Conservation (phyloP, 2,329 filamentous ascomycete species). For the Microdochium bolleyi region DNA sequence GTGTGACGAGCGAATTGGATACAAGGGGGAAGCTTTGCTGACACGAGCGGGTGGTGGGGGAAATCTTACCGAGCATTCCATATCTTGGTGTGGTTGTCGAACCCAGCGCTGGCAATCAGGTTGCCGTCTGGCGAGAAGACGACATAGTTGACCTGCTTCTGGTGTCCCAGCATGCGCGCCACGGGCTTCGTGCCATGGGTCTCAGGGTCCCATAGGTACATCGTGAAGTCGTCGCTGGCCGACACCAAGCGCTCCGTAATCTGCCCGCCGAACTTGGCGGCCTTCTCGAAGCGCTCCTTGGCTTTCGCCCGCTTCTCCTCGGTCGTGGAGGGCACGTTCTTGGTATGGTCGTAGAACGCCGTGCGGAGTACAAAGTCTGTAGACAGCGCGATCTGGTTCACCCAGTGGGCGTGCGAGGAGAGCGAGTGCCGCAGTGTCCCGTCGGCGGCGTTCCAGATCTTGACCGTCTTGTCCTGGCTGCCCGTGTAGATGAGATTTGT, state of each 20-base stretch:
- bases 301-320: constrained; percentile 70
- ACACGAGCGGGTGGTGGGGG: background rate
- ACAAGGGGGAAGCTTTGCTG: too few relatives aligned
- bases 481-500: constrained; percentile 74
- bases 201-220: constrained; percentile 89
- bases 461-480: constrained; percentile 87
- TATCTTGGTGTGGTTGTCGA: constrained; percentile 91
- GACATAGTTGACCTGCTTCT: constrained; percentile 95
- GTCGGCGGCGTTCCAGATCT: constrained; percentile 76
- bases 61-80: constrained; percentile 65
- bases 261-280: constrained; percentile 66
- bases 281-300: constrained; percentile 76
- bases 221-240: constrained; percentile 90
- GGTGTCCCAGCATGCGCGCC: constrained; percentile 83
- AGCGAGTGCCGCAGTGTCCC: constrained; percentile 77
- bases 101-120: constrained; percentile 80
- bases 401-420: constrained; percentile 81
- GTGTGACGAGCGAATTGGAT: too few relatives aligned
- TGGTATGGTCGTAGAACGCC: constrained; percentile 77
- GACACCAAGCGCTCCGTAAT: constrained; percentile 81
- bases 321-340: constrained; percentile 55
- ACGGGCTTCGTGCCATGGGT: constrained; percentile 70
- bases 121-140: constrained; percentile 86
- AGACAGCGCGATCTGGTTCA: constrained; percentile 89
- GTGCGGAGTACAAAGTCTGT: constrained; percentile 87